phyloP scores from a whole-genome alignment of 1,284 basidiomycete genomes.

The Garcileccinum viscosum region DNA sequence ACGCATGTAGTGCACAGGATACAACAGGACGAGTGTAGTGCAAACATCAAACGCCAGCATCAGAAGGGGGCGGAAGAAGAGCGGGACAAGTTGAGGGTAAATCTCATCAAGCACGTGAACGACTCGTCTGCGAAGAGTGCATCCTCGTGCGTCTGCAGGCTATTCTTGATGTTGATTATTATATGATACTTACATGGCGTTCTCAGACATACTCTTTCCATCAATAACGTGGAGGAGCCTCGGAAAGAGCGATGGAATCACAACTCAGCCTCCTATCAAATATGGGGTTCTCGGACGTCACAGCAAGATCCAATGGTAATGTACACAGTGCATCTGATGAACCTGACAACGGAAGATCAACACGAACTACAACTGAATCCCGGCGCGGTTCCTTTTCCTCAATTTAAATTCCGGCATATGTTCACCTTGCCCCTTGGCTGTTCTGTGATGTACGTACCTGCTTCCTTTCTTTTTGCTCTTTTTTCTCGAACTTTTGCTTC shows the following conservation, averaged over 20 bases:
- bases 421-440: constrained; percentile 46
- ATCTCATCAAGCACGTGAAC: constrained; percentile 38
- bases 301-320: constrained; percentile 33
- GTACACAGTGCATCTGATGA: constrained; percentile 46
- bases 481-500: not conserved
- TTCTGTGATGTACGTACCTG: constrained; percentile 42
- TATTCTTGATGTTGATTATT: not conserved
- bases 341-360: constrained; percentile 48
- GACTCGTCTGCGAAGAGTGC: constrained; percentile 4
- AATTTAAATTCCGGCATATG: constrained; percentile 23
- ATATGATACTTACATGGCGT: constrained; percentile 1
- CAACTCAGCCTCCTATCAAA: constrained; percentile 11
- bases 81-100: constrained; percentile 16
- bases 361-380: constrained; percentile 48
- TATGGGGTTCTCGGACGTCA: constrained; percentile 22
- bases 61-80: constrained; percentile 21
- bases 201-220: constrained; percentile 26
- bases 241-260: not conserved
- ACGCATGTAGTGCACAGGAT: constrained; percentile 9
- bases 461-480: not conserved
- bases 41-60: constrained; percentile 4
- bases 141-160: constrained; percentile 22
- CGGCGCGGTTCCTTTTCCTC: constrained; percentile 45
- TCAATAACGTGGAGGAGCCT: constrained; percentile 10
- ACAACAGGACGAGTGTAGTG: constrained; percentile 2